These are phyloP conservation scores for Arxiozyma bovina DNA, from an alignment of 1,139 yeast genomes.

Conservation along the genomic window DNA sequence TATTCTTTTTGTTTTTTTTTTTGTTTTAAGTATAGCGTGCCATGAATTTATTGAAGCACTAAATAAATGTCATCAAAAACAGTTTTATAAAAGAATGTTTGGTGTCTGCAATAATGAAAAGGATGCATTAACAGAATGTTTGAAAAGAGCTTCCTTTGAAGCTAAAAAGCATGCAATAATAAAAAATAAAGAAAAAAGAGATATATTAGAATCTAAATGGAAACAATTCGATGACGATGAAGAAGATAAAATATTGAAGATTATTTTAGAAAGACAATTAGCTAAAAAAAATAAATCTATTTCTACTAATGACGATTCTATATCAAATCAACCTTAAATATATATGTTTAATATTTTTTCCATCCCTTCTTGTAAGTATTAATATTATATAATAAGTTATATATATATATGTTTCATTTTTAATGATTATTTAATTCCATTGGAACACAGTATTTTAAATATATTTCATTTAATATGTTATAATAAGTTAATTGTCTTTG, in stretches of 20 bases:
- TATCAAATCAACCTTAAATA: not conserved
- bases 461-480: slow-evolving; percentile 23
- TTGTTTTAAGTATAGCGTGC: slow-evolving; percentile 54
- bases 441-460: slow-evolving; percentile 7
- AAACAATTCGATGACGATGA: slow-evolving; percentile 65
- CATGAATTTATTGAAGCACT: slow-evolving; percentile 76
- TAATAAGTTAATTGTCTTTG: slow-evolving; percentile 30
- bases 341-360: not conserved
- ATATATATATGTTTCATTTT: slow-evolving; percentile 9
- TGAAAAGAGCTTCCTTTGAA: slow-evolving; percentile 66
- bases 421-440: not conserved
- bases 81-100: slow-evolving; percentile 61
- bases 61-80: slow-evolving; percentile 77
- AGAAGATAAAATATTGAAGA: slow-evolving; percentile 61
- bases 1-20: too few species aligned
- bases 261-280: slow-evolving; percentile 47
- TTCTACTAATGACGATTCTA: not conserved
- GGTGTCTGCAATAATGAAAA: slow-evolving; percentile 84
- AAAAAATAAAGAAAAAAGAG: slow-evolving; percentile 48
- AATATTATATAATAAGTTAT: slow-evolving; percentile 3
- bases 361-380: not conserved
- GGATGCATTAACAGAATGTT: slow-evolving; percentile 67
- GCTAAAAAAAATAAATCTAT: slow-evolving; percentile 11
- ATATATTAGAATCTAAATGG: slow-evolving; percentile 47
- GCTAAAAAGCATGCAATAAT: slow-evolving; percentile 58